phyloP scores from a whole-genome alignment of 129 eudicot genomes.

The Lactuca sativa region DNA sequence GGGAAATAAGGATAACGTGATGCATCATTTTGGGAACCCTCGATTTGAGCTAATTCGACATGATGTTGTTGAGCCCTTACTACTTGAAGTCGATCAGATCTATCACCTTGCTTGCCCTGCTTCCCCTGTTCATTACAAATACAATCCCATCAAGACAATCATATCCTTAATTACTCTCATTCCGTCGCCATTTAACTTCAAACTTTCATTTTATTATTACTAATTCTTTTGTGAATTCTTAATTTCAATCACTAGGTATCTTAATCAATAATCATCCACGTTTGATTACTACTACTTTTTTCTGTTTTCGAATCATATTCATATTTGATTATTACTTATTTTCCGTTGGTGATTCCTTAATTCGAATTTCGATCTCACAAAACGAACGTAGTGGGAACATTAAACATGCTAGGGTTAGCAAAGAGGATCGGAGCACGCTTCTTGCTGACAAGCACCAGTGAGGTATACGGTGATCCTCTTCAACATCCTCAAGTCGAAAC shows the following conservation, averaged over 20 bases:
- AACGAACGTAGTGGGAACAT: slow-evolving; percentile 94
- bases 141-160: slow-evolving; percentile 84
- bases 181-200: neutral
- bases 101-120: slow-evolving; percentile 97
- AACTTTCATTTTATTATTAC: neutral
- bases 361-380: slow-evolving; percentile 44
- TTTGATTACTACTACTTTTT: neutral
- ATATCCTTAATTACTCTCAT: slow-evolving; percentile 53
- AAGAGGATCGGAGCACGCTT: slow-evolving; percentile 90
- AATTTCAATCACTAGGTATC: neutral
- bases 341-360: slow-evolving; percentile 39
- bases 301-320: neutral
- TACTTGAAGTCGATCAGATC: slow-evolving; percentile 93
- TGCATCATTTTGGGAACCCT: slow-evolving; percentile 88
- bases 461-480: slow-evolving; percentile 91
- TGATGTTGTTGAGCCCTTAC: slow-evolving; percentile 86
- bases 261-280: neutral
- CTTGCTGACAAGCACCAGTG: slow-evolving; percentile 87
- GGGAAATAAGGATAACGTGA: slow-evolving; percentile 81
- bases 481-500: slow-evolving; percentile 91
- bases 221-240: neutral
- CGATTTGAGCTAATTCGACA: slow-evolving; percentile 84
- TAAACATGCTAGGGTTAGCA: slow-evolving; percentile 91
- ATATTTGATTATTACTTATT: neutral
- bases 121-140: slow-evolving; percentile 91